A percentile compares a stretch with the other conserved stretches of the same genome.
Conservation (phyloP, 306 rosid species). For the Citrullus amarus region DNA sequence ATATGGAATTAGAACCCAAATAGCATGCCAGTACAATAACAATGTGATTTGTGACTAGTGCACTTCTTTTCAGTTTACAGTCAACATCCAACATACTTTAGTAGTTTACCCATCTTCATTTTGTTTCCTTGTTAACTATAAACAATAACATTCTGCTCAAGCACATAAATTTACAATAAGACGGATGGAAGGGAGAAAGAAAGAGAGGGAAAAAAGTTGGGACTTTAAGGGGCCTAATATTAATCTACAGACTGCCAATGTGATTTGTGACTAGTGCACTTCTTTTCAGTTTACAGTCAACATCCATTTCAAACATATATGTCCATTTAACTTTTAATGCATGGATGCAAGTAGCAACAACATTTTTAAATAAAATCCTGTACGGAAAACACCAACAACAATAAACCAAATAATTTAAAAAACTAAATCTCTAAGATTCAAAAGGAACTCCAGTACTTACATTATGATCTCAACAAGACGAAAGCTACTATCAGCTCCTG, state of each 20-base stretch:
- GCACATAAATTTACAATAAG: background rate
- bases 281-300: background rate
- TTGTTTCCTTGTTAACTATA: background rate
- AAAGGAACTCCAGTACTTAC: conserved; percentile 40
- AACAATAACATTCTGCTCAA: background rate
- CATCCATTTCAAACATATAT: background rate
- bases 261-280: background rate
- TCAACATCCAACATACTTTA: background rate
- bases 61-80: background rate
- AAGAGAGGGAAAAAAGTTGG: background rate
- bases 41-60: background rate
- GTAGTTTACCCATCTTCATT: background rate
- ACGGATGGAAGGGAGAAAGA: background rate
- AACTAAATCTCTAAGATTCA: background rate
- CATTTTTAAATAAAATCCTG: background rate
- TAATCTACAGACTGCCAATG: background rate
- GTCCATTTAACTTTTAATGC: background rate
- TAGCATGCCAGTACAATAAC: background rate
- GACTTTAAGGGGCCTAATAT: no score
- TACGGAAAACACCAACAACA: background rate
- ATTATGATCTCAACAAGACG: conserved; percentile 64
- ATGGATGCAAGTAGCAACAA: background rate
- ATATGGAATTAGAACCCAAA: background rate
- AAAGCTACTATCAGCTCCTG: conserved; percentile 97
- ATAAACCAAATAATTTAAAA: background rate